A percentile compares a stretch with the other conserved stretches of the same genome.
These are phyloP conservation scores for Wickerhamomyces kurtzmanii DNA, from an alignment of 805 yeast species.

Conservation along the genomic window DNA sequence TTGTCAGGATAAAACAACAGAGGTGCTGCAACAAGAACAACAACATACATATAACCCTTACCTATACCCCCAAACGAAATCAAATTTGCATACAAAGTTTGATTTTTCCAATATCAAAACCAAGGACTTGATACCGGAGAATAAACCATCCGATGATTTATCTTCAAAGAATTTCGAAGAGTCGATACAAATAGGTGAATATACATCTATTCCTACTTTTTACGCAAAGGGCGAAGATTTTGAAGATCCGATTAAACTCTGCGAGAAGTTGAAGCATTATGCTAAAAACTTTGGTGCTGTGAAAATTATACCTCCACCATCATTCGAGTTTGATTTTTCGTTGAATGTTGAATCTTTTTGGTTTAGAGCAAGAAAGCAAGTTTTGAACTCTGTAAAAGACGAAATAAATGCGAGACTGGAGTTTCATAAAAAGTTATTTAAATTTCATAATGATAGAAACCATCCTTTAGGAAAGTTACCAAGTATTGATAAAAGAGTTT, in stretches of 20 bases:
- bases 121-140: too few species aligned
- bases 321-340: slow-evolving; percentile 23
- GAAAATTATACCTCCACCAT: slow-evolving; percentile 47
- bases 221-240: slow-evolving; percentile 39
- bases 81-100: too few species aligned
- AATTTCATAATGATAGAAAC: slow-evolving; percentile 24
- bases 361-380: slow-evolving; percentile 41
- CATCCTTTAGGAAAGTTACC: slow-evolving; percentile 41
- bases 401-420: slow-evolving; percentile 32
- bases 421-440: slow-evolving; percentile 36
- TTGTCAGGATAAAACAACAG: too few species aligned
- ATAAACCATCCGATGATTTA: too few species aligned
- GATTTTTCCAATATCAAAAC: too few species aligned
- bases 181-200: too few species aligned
- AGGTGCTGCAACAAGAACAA: too few species aligned
- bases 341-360: slow-evolving; percentile 37
- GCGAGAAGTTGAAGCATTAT: slow-evolving; percentile 32
- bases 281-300: slow-evolving; percentile 55
- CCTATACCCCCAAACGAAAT: too few species aligned
- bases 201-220: slow-evolving; percentile 28
- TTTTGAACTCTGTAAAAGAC: slow-evolving; percentile 28
- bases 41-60: too few species aligned
- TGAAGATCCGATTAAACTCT: slow-evolving; percentile 44
- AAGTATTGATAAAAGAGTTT: slow-evolving; percentile 51
- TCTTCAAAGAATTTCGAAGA: too few species aligned